phyloP scores from a whole-genome alignment of 73 alveolate species.

The Tetrahymena thermophila region DNA sequence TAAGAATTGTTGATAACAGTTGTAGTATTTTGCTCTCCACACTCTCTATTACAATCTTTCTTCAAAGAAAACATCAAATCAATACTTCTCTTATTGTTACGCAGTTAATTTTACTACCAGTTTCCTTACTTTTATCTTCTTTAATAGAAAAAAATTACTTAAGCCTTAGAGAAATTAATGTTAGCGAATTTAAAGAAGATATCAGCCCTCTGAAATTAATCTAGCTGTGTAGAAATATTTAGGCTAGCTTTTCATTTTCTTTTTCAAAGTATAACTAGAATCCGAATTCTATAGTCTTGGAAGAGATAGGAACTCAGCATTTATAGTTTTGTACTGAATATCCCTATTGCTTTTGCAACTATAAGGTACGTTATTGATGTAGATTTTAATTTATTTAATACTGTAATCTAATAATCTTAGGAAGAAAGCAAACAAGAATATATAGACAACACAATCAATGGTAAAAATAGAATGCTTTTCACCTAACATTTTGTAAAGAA shows the following conservation, averaged over 20 bases:
- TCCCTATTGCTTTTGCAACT: not conserved
- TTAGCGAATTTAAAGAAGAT: not conserved
- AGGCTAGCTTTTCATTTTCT: not conserved
- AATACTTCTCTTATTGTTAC: not conserved
- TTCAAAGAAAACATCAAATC: not conserved
- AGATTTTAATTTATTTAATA: not conserved
- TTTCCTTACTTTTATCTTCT: not conserved
- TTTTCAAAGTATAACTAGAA: not conserved
- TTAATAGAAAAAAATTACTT: not conserved
- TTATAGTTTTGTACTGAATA: not conserved
- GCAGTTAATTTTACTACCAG: not conserved
- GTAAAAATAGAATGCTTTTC: not conserved
- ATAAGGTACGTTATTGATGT: not conserved
- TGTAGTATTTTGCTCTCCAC: not conserved
- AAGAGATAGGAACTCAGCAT: not conserved
- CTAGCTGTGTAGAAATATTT: not conserved
- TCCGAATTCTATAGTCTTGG: not conserved
- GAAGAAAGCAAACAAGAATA: not conserved
- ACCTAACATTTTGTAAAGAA: not conserved
- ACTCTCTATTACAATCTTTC: not conserved
- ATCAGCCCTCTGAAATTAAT: not conserved
- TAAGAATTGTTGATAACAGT: not conserved
- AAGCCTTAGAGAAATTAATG: not conserved
- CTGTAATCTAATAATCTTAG: not conserved
- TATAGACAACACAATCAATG: not conserved